phyloP scores from a whole-genome alignment of 2,329 filamentous ascomycete species.

The Thelonectria rubi region DNA sequence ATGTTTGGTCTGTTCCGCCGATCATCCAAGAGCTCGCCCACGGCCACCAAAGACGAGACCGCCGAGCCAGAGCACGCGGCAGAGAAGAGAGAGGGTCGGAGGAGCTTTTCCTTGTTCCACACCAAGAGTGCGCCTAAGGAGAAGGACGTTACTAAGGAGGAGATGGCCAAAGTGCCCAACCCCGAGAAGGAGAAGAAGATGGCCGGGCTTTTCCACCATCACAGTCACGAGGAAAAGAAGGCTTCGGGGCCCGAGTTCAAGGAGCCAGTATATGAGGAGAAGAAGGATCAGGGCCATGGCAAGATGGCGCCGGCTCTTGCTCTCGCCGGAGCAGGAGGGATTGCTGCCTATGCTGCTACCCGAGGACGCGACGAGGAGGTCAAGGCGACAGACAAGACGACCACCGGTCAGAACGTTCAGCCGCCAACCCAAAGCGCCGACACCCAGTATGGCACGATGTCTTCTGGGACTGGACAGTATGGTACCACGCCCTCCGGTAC shows the following conservation, averaged over 20 bases:
- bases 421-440: background rate
- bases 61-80: background rate
- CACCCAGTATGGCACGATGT: background rate
- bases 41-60: background rate
- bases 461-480: background rate
- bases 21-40: slow-evolving; percentile 1
- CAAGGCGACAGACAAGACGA: background rate
- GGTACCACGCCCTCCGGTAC: background rate
- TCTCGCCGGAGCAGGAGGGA: slow-evolving; percentile 30
- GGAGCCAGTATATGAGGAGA: background rate
- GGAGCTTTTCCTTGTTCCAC: slow-evolving; percentile 26
- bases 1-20: background rate
- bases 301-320: slow-evolving; percentile 27
- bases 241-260: slow-evolving; percentile 8
- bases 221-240: slow-evolving; percentile 18
- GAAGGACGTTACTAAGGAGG: slow-evolving; percentile 23
- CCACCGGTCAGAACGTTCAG: background rate
- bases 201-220: slow-evolving; percentile 24
- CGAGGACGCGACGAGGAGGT: slow-evolving; percentile 19
- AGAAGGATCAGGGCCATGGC: background rate
- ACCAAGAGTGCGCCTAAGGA: slow-evolving; percentile 23
- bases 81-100: slow-evolving; percentile 27
- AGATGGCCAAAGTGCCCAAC: slow-evolving; percentile 6
- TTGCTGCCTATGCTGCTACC: slow-evolving; percentile 23
- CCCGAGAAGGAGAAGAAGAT: slow-evolving; percentile 21